These are phyloP conservation scores for Suillus luteus DNA, from an alignment of 768 basidiomycete genomes.

Conservation along the genomic window DNA sequence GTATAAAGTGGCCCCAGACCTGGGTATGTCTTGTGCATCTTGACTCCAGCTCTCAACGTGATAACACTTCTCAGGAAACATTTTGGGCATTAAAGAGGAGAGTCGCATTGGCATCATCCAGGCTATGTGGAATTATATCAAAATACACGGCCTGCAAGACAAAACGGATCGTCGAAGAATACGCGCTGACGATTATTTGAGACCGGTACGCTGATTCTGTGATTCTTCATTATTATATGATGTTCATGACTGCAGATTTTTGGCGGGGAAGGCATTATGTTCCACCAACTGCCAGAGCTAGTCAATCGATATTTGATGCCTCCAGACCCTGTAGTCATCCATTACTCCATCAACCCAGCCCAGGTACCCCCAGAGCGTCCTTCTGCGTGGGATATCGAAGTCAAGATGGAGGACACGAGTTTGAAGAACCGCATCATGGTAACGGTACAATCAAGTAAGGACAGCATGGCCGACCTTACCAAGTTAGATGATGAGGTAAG, in stretches of 20 bases:
- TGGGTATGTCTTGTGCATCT: conserved; percentile 47
- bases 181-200: conserved; percentile 66
- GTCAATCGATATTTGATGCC: conserved; percentile 78
- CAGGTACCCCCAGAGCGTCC: conserved; percentile 66
- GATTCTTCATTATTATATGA: neutral
- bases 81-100: conserved; percentile 83
- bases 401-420: conserved; percentile 81
- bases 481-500: conserved; percentile 90
- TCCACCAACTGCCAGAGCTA: conserved; percentile 82
- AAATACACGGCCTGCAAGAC: conserved; percentile 79
- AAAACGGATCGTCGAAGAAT: conserved; percentile 75
- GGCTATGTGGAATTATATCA: conserved; percentile 91
- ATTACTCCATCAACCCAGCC: conserved; percentile 71
- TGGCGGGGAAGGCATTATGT: conserved; percentile 65
- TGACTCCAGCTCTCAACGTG: conserved; percentile 11
- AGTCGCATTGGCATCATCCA: conserved; percentile 80
- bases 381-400: conserved; percentile 83
- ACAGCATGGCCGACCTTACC: conserved; percentile 63
- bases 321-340: conserved; percentile 79
- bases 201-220: conserved; percentile 47
- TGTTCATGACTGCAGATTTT: conserved; percentile 54
- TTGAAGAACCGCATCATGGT: conserved; percentile 76
- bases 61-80: conserved; percentile 40
- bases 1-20: conserved; percentile 75
- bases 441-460: conserved; percentile 68